Evolutionary conservation across 805 yeast genomes (phyloP), one percentile per base, ranked within the genome.

Genomic region (Barnettozyma vustinii): DNA sequence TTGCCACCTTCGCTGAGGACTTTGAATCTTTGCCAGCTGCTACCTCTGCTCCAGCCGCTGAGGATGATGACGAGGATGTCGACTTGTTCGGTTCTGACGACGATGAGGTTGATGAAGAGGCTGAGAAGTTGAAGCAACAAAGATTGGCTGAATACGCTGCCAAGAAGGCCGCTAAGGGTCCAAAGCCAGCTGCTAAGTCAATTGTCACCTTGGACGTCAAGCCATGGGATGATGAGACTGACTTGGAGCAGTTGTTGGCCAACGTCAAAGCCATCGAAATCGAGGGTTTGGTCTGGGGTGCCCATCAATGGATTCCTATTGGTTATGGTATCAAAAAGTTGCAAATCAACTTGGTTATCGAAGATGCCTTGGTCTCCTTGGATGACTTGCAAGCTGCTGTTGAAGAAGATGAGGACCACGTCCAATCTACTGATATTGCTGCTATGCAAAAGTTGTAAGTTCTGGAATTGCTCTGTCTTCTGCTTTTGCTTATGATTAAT

Each of bases 171-270:
- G 84, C 92, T 62, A 87, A 87, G 79, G 95, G 95, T 71, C 89
- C 98, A 66, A 90, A 90, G 83, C 90, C 98, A 67, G 97, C 96
- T 74, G 97, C 99, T 69, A 94, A 94, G 81, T 88, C 97, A 55
- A 77, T 90, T 62, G 96, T 94, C 68, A 92, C 99, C 67, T 69
- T 94, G 65, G 99, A 94, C 65, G 96, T 94, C 65, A 94, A 94
- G 84, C 98, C 97, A 77, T 94, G 99, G 99, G 99, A 94, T 75
- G 99, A 94, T 69, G 98, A 94, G 81, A 94, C 99, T 63, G 84
- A 92, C 70, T 80, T 94, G 70, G 96, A 94, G 56, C 84, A 84
- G 73, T 70, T 94, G 76, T 73, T 88, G 62, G 91, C 85, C 56
- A 81, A 82, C 74, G 97, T 90, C 68, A 91, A 89, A 82, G 68